Conservation (phyloP, 129 eudicot genomes). For the Flaveria trinervia region DNA sequence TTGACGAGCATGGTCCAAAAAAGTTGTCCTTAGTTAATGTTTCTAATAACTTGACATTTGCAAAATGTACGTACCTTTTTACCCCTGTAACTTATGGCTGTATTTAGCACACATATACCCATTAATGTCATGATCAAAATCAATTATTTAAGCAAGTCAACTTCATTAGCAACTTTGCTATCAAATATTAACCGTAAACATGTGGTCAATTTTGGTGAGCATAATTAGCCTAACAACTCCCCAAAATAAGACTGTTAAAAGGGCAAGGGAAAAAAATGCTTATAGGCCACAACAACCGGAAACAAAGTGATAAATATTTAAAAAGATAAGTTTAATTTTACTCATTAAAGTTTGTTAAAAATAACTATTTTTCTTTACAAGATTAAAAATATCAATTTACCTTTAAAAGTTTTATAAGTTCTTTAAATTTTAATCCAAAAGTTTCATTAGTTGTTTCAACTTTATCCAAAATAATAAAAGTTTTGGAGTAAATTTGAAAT, state of each 20-base stretch:
- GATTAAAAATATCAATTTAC: too few species aligned
- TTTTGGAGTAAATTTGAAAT: too few species aligned
- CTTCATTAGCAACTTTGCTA: conserved; percentile 15
- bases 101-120: conserved; percentile 8
- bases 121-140: conserved; percentile 1
- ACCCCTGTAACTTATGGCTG: conserved; percentile 13
- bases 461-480: too few species aligned
- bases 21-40: background rate
- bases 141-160: conserved; percentile 1
- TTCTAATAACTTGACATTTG: background rate
- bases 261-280: background rate
- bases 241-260: conserved; percentile 5
- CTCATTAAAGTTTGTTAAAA: too few species aligned
- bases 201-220: conserved; percentile 18
- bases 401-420: too few species aligned
- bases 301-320: conserved; percentile 24
- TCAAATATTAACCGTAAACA: background rate
- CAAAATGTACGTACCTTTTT: conserved; percentile 5
- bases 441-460: too few species aligned
- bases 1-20: too few species aligned
- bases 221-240: background rate
- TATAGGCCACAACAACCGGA: conserved; percentile 1
- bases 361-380: too few species aligned
- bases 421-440: too few species aligned
- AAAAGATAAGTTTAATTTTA: too few species aligned